These are phyloP conservation scores for Diaporthe aspalathi DNA, from an alignment of 2,329 filamentous ascomycete species.

Conservation along the genomic window DNA sequence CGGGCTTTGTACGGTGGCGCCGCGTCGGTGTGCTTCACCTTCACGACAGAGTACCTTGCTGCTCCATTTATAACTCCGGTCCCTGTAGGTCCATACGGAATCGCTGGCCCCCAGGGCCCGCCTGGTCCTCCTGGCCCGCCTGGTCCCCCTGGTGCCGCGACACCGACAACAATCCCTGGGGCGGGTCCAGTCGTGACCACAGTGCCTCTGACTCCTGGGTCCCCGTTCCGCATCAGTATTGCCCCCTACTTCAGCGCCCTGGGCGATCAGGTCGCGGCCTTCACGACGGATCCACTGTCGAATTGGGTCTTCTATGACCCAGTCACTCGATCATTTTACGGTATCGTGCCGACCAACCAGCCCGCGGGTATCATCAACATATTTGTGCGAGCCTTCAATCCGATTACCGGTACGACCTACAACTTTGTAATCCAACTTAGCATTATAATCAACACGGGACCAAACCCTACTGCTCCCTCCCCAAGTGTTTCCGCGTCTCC, in stretches of 20 bases:
- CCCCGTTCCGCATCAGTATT: constrained; percentile 23
- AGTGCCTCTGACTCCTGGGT: neutral
- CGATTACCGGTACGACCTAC: neutral
- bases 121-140: neutral
- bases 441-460: neutral
- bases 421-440: neutral
- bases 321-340: constrained; percentile 27
- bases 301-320: constrained; percentile 25
- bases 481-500: neutral
- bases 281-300: constrained; percentile 6
- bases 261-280: constrained; percentile 8
- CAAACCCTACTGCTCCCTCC: neutral
- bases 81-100: neutral
- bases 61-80: constrained; percentile 5
- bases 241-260: neutral
- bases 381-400: neutral
- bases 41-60: constrained; percentile 26
- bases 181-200: neutral
- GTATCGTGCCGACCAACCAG: neutral
- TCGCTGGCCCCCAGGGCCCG: too few relatives aligned
- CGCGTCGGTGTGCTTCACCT: constrained; percentile 25
- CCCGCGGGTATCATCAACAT: neutral
- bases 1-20: constrained; percentile 9
- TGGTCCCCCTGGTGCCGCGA: neutral
- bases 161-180: neutral